phyloP scores from a whole-genome alignment of 345 rosid genomes.

The Salix udensis region DNA sequence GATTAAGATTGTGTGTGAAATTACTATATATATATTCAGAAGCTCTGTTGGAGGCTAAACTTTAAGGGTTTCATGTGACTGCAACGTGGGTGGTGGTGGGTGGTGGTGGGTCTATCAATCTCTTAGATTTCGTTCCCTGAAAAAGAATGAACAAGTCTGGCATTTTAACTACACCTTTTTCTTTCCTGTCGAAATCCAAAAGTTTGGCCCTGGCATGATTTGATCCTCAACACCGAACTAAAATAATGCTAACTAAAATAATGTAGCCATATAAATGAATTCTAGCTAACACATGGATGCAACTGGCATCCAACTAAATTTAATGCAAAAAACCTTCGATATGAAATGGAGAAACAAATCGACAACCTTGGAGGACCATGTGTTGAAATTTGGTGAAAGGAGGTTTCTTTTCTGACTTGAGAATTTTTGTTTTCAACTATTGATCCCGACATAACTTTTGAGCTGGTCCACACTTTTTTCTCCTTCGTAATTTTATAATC shows the following conservation, averaged over 20 bases:
- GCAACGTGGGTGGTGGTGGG: not conserved
- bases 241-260: too few species aligned
- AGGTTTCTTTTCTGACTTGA: not conserved
- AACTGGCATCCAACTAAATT: not conserved
- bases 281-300: not conserved
- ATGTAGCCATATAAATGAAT: not conserved
- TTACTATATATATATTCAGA: not conserved
- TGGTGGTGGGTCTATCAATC: not conserved
- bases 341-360: not conserved
- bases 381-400: not conserved
- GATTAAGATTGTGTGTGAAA: not conserved
- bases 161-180: not conserved
- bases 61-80: not conserved
- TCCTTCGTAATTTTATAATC: not conserved
- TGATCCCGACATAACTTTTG: not conserved
- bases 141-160: not conserved
- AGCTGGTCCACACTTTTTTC: not conserved
- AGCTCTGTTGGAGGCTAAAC: not conserved
- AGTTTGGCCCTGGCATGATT: not conserved
- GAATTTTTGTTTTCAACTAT: not conserved
- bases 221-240: too few species aligned
- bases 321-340: not conserved
- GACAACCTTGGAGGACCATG: not conserved
- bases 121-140: not conserved
- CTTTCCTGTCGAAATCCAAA: not conserved